Evolutionary conservation across 108 stramenopile genomes (phyloP), one percentile per base, ranked within the genome.

Genomic region (Skeletonema marinoi): DNA sequence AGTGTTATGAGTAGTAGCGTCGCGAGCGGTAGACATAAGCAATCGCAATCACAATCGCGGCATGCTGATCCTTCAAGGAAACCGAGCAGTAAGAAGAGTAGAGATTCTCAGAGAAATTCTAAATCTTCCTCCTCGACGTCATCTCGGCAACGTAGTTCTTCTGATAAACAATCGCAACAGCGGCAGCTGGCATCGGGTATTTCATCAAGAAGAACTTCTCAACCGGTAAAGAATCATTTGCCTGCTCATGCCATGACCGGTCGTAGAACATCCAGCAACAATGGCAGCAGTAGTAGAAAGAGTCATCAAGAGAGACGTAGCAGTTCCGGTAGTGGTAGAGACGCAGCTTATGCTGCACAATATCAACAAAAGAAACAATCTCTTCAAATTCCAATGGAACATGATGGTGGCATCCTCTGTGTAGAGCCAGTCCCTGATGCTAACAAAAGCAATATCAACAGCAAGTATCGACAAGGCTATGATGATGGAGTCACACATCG

Each of bases 381-480:
- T 14, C 10, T 60, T 32, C 41, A 39, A 39, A 65, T 33, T 12
- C 78, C 78, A 42, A 78, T 78, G 78, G 70, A 78, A 19, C 78
- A 78, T 39, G 78, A 78, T 61, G 78, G 78, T 13, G 78, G 78
- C 1, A 60, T 78, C 11, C 46, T 70, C 4, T 72, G 71, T 33
- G 16, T 78, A 17, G 33, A 33, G 5, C 70, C 78, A 32, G 38
- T 78, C 25, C 78, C 78, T 16, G 8, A 31, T 7, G 13, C 38
- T 25, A 32, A 36, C 11, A 29, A 12, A 11, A 33, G 42, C 33
- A 35, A 63, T 36, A 31, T 14, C 48, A 35, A 63, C 21, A 42
- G 46, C 46, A 68, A 39, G 29, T 31, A 31, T n/a, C 71, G 59
- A 41, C 5, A 59, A 38, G 56, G 39, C 0, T 51, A 8, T 14